Base-by-base conservation (phyloP, 2,329 filamentous ascomycete genomes). In the Tetracladium maxilliforme region DNA sequence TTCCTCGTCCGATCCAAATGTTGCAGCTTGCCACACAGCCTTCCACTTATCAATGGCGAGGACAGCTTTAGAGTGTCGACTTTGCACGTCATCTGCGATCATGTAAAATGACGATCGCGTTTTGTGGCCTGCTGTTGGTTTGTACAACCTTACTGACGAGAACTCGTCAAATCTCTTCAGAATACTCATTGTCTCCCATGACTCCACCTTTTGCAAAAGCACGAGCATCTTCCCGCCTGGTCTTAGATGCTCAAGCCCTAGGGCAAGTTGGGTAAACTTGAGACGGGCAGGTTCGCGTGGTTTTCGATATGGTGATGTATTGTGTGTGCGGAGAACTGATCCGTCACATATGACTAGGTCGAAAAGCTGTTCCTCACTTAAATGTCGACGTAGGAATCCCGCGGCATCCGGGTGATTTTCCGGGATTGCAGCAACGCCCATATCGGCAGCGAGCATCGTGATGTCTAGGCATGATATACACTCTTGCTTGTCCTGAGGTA, bases 21-120 rank as follows among this genome's bases (percentile, higher is more conserved):
- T 64, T 4, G 51, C 44, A 1, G 30, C 19, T 16, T 31, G 44
- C 54, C 53, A 67, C 6, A 19, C 19, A 27, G 11, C 26, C 33
- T 56, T 58, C 55, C 56, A 66, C 5, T 10, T 22, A 4, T 33
- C 21, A 3, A 66, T 32, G 0, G 56, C 52, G 7, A 29, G 16
- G 1, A 37, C 3, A 0, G 56, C 59, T 16, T 45, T 40, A 0
- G 34, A 21, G 11, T 33, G 30, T 4, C 40, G 20, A 5, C 44
- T 42, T 21, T 49, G 41, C 0, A 70, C 42, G 4, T 53, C 34
- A 2, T 39, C 51, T 3, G 61, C 62, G 7, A 70, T 31, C 36
- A 68, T 43, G 35, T 70, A 70, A 32, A 68, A 70, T 0, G 61
- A 66, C 0, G 54, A 60, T 4, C 53, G 42, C 12, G 41, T 57